These are phyloP conservation scores for Lachnellula cervina DNA, from an alignment of 2,329 filamentous ascomycete genomes.

Conservation along the genomic window DNA sequence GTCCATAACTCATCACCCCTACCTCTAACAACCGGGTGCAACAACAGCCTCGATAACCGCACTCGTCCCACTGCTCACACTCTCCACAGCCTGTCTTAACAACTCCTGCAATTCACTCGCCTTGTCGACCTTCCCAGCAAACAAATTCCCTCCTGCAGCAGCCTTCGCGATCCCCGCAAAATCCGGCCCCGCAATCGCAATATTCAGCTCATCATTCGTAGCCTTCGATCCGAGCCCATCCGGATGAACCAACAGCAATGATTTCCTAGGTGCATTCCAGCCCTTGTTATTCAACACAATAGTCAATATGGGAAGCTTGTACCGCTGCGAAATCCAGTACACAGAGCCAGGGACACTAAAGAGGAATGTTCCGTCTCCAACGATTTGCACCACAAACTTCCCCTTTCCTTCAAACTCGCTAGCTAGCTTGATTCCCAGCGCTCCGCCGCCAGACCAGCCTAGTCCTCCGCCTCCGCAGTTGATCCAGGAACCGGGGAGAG, in stretches of 20 bases:
- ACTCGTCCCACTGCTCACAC: slow-evolving; percentile 50
- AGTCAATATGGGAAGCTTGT: slow-evolving; percentile 60
- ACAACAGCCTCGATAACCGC: slow-evolving; percentile 52
- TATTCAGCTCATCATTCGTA: slow-evolving; percentile 60
- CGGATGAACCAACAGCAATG: slow-evolving; percentile 60
- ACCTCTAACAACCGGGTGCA: slow-evolving; percentile 22
- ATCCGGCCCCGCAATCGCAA: slow-evolving; percentile 61
- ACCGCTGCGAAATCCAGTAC: slow-evolving; percentile 64
- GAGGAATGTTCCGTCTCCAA: slow-evolving; percentile 63
- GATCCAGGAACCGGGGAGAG: slow-evolving; percentile 67
- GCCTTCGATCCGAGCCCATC: slow-evolving; percentile 57
- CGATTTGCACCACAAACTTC: slow-evolving; percentile 58
- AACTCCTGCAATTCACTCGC: slow-evolving; percentile 49
- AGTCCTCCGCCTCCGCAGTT: slow-evolving; percentile 78
- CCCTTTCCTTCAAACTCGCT: slow-evolving; percentile 45
- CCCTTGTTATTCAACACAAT: slow-evolving; percentile 66
- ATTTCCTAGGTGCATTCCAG: slow-evolving; percentile 62
- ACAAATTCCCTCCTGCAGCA: slow-evolving; percentile 56
- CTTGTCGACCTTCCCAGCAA: slow-evolving; percentile 54
- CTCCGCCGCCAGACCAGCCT: slow-evolving; percentile 74
- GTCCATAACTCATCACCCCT: neutral
- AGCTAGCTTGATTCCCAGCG: slow-evolving; percentile 72
- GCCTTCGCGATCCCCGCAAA: slow-evolving; percentile 65
- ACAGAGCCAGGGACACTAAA: slow-evolving; percentile 62
- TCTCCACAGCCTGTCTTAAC: slow-evolving; percentile 53